phyloP scores from a whole-genome alignment of 73 alveolate species.

The Paramecium octaurelia region DNA sequence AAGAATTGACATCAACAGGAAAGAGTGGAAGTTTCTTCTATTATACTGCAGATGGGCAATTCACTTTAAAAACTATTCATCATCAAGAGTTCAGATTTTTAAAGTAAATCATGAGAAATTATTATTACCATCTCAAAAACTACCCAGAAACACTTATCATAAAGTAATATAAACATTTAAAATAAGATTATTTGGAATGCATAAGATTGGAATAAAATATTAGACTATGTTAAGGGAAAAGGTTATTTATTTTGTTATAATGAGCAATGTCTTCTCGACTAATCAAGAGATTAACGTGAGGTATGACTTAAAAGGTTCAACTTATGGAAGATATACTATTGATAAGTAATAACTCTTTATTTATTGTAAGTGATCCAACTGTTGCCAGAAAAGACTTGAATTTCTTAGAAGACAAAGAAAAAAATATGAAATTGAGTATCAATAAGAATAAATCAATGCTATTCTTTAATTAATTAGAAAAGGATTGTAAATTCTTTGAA shows the following conservation, averaged over 20 bases:
- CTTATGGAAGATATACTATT: conserved; percentile 71
- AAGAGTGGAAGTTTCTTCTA: conserved; percentile 97
- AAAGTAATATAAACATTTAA: conserved; percentile 2
- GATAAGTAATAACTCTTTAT: neutral
- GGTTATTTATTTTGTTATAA: conserved; percentile 69
- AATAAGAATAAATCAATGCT: conserved; percentile 70
- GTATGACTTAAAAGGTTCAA: conserved; percentile 86
- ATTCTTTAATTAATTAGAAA: conserved; percentile 73
- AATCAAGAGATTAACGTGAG: conserved; percentile 72
- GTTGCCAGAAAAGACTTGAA: conserved; percentile 92
- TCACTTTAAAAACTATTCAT: conserved; percentile 89
- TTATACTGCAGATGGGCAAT: conserved; percentile 97
- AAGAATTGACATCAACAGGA: conserved; percentile 82
- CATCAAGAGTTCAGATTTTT: conserved; percentile 86
- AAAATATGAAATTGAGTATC: conserved; percentile 70
- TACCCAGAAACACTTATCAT: conserved; percentile 86
- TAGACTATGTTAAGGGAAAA: neutral
- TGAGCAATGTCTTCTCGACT: conserved; percentile 78
- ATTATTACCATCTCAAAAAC: conserved; percentile 75
- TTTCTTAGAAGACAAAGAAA: conserved; percentile 62
- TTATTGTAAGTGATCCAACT: conserved; percentile 65
- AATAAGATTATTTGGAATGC: conserved; percentile 56
- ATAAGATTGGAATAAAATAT: conserved; percentile 48
- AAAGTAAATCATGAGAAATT: conserved; percentile 81
- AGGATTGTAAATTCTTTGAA: conserved; percentile 88